Evolutionary conservation across 1,139 yeast genomes (phyloP), one percentile per base, ranked within the genome.

Genomic region (Nadsonia commutata): DNA sequence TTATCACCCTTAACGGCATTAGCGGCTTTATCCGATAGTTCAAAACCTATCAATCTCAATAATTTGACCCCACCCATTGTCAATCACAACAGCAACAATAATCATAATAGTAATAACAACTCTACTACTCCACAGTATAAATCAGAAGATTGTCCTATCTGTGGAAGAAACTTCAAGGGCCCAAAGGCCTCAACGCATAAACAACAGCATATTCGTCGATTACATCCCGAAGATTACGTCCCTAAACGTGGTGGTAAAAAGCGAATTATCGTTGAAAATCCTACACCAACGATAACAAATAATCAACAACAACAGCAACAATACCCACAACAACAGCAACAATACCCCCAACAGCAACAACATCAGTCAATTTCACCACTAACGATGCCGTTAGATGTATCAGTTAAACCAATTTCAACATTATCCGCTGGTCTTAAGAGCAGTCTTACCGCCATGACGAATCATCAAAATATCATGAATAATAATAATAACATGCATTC

Each of bases 111-210:
- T n/a, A 27, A 4, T 16, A 27, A 27, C 33, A 4, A 5, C 33
- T 11, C 4, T 27, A 27, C 13, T 27, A 16, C 33, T 11, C 27
- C 27, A 22, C 56, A 53, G 43, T 55, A 46, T 51, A 56, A 61
- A 40, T 49, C 60, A 19, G 69, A 65, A 48, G 63, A 56, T 37
- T 65, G 70, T 48, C 67, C 63, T 40, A 59, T 65, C 38, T 67
- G 72, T 49, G 64, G 64, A 8, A 59, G 72, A 37, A 56, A 56
- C 27, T 67, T 67, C 57, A 63, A 61, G 51, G 72, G 72, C 18
- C 71, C 71, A 20, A 66, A 64, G 53, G 66, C 71, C 2, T 56
- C 68, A 2, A 67, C 71, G 1, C 72, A 67, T 51, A 65, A 62
- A 48, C 72, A 67, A 51, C 72, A 67, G 55, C 72, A 67, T 46